phyloP scores from a whole-genome alignment of 306 rosid genomes.

The Argentina anserina region DNA sequence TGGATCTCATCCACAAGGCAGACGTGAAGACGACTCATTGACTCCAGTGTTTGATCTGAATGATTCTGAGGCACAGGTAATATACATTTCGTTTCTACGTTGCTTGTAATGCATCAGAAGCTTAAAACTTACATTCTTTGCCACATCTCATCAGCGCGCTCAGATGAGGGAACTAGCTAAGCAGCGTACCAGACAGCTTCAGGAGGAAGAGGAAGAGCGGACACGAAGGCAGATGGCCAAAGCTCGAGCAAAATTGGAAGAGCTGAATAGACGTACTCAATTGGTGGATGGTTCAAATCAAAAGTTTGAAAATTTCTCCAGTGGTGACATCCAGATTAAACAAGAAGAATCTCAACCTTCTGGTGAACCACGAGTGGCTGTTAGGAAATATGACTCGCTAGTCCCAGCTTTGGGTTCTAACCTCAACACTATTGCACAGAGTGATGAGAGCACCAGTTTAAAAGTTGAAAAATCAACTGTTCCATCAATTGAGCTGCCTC shows the following conservation, averaged over 20 bases:
- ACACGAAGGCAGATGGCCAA: slow-evolving; percentile 67
- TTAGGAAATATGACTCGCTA: slow-evolving; percentile 28
- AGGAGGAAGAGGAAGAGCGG: slow-evolving; percentile 89
- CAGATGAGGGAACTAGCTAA: slow-evolving; percentile 68
- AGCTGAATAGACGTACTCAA: slow-evolving; percentile 57
- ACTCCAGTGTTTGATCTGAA: slow-evolving; percentile 43
- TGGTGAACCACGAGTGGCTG: slow-evolving; percentile 26
- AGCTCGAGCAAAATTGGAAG: slow-evolving; percentile 81
- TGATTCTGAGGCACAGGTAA: slow-evolving; percentile 72
- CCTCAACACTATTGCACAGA: slow-evolving; percentile 31
- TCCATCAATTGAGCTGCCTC: slow-evolving; percentile 33
- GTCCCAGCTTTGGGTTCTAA: slow-evolving; percentile 30
- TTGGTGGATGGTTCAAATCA: slow-evolving; percentile 42
- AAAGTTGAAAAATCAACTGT: slow-evolving; percentile 33
- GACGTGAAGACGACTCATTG: slow-evolving; percentile 47
- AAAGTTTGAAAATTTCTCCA: slow-evolving; percentile 36
- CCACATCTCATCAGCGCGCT: slow-evolving; percentile 46
- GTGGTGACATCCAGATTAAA: slow-evolving; percentile 44
- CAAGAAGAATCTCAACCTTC: slow-evolving; percentile 45
- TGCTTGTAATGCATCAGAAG: slow-evolving; percentile 19
- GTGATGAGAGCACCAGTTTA: slow-evolving; percentile 25
- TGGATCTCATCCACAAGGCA: slow-evolving; percentile 40
- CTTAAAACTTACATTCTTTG: slow-evolving; percentile 19
- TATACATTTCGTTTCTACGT: slow-evolving; percentile 13
- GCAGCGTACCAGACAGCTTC: slow-evolving; percentile 74